Conservation (phyloP, 495 filamentous ascomycete species). For the Penicillium lagena region DNA sequence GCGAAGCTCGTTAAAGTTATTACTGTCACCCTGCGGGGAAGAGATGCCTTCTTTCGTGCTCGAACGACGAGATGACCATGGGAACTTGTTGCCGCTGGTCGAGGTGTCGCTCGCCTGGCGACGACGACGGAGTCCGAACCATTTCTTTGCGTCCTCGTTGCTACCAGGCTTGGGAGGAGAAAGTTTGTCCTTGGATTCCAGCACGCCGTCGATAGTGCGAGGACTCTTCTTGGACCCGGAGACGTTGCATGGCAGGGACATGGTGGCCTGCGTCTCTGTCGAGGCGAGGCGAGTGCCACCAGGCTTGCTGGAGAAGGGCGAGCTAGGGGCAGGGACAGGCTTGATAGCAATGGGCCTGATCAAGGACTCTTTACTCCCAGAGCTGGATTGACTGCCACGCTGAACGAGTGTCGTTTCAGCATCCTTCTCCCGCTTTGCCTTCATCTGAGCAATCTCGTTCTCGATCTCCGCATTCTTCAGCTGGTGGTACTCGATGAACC, state of each 20-base stretch:
- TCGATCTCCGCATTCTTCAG: slow-evolving; percentile 6
- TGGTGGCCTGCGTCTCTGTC: not conserved
- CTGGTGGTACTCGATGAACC: slow-evolving; percentile 2
- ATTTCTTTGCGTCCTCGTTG: slow-evolving; percentile 11
- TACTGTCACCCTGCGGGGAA: not conserved
- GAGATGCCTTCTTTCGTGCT: slow-evolving; percentile 1
- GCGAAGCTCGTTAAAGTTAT: not conserved
- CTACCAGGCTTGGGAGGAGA: not conserved
- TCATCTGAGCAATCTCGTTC: slow-evolving; percentile 1
- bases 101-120: slow-evolving; percentile 6
- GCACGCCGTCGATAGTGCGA: not conserved
- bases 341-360: not conserved
- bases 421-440: not conserved
- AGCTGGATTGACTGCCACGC: not conserved
- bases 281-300: too few species aligned
- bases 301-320: too few species aligned
- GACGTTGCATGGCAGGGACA: slow-evolving; percentile 2
- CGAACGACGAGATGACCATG: slow-evolving; percentile 4
- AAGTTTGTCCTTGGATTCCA: not conserved
- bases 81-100: slow-evolving; percentile 4
- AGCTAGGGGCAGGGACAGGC: too few species aligned
- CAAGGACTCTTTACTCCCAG: slow-evolving; percentile 1
- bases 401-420: too few species aligned
- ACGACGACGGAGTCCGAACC: slow-evolving; percentile 19
- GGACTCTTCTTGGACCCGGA: slow-evolving; percentile 7